Percentiles rank a stretch among this genome's conserved stretches.
phyloP scores from a whole-genome alignment of 495 filamentous ascomycete genomes.

The Aspergillus sclerotioniger region DNA sequence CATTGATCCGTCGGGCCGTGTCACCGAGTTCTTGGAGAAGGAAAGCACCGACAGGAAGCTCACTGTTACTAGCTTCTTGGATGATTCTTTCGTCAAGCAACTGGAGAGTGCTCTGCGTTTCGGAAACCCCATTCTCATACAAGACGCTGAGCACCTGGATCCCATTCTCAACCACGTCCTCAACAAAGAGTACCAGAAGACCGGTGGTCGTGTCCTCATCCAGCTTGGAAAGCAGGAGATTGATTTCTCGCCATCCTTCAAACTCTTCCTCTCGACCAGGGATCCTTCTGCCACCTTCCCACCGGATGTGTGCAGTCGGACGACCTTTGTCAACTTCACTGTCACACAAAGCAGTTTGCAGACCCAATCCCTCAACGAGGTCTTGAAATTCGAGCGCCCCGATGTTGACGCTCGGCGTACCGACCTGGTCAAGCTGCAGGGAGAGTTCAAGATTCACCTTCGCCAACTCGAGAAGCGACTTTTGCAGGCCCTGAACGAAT shows the following conservation, averaged over 20 bases:
- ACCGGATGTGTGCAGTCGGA: slow-evolving; percentile 97
- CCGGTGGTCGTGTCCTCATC: slow-evolving; percentile 96
- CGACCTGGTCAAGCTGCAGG: slow-evolving; percentile 96
- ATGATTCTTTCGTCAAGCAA: slow-evolving; percentile 97
- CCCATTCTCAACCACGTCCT: slow-evolving; percentile 97
- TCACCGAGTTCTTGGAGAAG: slow-evolving; percentile 90
- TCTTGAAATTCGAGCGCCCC: slow-evolving; percentile 92
- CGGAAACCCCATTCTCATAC: slow-evolving; percentile 96
- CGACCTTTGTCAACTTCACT: slow-evolving; percentile 99
- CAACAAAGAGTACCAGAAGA: slow-evolving; percentile 99
- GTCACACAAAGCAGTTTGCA: slow-evolving; percentile 98
- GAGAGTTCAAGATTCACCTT: slow-evolving; percentile 96
- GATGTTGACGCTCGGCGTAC: slow-evolving; percentile 97
- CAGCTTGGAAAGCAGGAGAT: slow-evolving; percentile 99
- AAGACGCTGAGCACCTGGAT: slow-evolving; percentile 96
- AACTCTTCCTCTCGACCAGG: slow-evolving; percentile 88
- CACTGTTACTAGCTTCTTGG: slow-evolving; percentile 96
- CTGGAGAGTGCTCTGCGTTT: slow-evolving; percentile 95
- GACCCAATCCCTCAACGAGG: slow-evolving; percentile 94
- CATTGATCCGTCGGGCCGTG: slow-evolving; percentile 93
- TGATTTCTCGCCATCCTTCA: slow-evolving; percentile 97
- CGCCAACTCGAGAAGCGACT: slow-evolving; percentile 94
- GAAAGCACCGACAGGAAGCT: slow-evolving; percentile 90
- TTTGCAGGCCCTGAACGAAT: slow-evolving; percentile 93
- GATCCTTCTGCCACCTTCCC: slow-evolving; percentile 96